These are phyloP conservation scores for Globisporangium sylvaticum DNA, from an alignment of 352 stramenopile species.

Conservation along the genomic window DNA sequence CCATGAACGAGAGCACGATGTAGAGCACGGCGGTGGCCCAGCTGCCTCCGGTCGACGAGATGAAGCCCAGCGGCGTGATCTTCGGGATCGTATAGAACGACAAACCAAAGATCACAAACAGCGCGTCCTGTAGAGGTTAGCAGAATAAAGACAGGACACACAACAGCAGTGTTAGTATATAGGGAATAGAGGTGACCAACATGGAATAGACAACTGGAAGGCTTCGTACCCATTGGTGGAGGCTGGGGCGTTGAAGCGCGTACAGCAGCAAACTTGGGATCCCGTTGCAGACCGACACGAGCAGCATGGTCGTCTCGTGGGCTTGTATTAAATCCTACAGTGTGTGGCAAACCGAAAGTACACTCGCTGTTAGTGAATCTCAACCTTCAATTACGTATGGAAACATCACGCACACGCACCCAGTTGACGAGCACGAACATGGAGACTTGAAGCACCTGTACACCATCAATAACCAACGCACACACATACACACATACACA, in stretches of 20 bases:
- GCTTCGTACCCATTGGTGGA: constrained; percentile 70
- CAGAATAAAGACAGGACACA: not conserved
- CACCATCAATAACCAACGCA: not conserved
- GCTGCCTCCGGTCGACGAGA: constrained; percentile 67
- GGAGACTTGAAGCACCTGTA: constrained; percentile 62
- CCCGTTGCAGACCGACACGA: constrained; percentile 69
- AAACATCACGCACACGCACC: constrained; percentile 21
- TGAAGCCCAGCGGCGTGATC: constrained; percentile 75
- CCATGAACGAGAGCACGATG: constrained; percentile 42
- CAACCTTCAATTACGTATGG: too few relatives aligned
- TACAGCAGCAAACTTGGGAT: constrained; percentile 69
- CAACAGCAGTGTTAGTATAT: not conserved
- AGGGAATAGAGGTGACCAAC: not conserved
- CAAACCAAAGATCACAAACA: constrained; percentile 81
- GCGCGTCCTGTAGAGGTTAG: constrained; percentile 50
- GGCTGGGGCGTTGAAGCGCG: constrained; percentile 57
- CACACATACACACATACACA: not conserved
- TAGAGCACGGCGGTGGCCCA: constrained; percentile 63
- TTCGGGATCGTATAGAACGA: constrained; percentile 87
- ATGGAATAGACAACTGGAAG: not conserved
- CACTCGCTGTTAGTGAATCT: too few relatives aligned
- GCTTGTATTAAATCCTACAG: constrained; percentile 57
- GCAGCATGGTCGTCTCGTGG: constrained; percentile 64
- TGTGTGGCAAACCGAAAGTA: not conserved
- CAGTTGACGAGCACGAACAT: constrained; percentile 76